Base-by-base conservation (phyloP, 345 rosid species). In the Lumnitzera littorea region DNA sequence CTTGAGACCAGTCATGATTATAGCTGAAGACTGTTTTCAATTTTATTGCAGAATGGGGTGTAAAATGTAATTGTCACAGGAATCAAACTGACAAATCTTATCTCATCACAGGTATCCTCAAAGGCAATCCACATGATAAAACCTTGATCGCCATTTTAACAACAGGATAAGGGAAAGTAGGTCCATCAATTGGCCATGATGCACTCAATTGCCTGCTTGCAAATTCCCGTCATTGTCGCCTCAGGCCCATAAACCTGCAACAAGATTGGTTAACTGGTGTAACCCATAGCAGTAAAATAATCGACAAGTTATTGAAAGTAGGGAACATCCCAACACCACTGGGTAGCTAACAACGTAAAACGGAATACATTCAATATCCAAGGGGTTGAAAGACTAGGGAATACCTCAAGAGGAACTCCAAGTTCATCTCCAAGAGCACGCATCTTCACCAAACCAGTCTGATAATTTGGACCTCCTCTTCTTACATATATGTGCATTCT, bases 391-490 rank as follows among this genome's bases (percentile, higher is more conserved):
- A 60, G 20, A 54, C 20, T 8, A 50, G 1, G 29, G 17, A 55
- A 49, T 83, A 89, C 96, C 96, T 92, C 96, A 11, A 92, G 76
- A 11, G 98, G 96, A 29, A 92, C 62, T 58, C 84, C 94, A 3
- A 92, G 82, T 70, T 92, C 96, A 66, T 89, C 89, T 55, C 96
- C 96, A 9, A 92, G 68, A 53, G 72, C 62, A 3, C 96, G 88
- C 96, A 92, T 92, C 82, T 76, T 87, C 25, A 85, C 82, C 74
- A 92, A 64, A 62, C 97, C 97, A 46, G 77, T 89, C 72, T 92
- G 97, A 70, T 92, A 92, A 74, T 89, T 89, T 8, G 97, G 97
- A 55, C 98, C 91, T 48, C 98, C 97, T 81, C 97, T 89, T 65
- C 97, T 81, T 57, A 89, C 98, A 55, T 75, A 92, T n/a, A 89